A percentile compares a stretch with the other conserved stretches of the same genome.
These are phyloP conservation scores for Ziziphus jujuba DNA, from an alignment of 306 rosid species.

Conservation along the genomic window DNA sequence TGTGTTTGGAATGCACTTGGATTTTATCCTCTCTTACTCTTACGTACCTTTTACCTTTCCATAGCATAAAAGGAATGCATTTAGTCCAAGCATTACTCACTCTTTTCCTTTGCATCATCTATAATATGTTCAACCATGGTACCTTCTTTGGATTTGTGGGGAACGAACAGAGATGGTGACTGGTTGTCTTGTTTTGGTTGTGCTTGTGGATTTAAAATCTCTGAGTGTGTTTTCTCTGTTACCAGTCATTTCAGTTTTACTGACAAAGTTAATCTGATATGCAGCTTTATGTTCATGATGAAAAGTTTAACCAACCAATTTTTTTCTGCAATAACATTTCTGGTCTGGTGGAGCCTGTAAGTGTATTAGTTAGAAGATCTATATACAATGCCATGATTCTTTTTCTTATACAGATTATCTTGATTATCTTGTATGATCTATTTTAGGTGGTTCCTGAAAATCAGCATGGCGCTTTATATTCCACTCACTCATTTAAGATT, in stretches of 20 bases:
- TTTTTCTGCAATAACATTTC: slow-evolving; percentile 95
- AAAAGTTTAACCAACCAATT: slow-evolving; percentile 94
- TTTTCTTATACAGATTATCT: neutral
- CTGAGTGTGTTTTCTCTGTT: neutral
- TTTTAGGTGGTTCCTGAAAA: slow-evolving; percentile 81
- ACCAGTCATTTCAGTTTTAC: neutral
- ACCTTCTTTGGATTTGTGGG: neutral
- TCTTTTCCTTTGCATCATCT: neutral
- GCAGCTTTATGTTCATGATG: slow-evolving; percentile 80
- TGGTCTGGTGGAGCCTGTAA: slow-evolving; percentile 94
- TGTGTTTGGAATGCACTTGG: neutral
- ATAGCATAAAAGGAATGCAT: neutral
- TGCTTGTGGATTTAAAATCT: too few relatives aligned
- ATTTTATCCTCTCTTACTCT: neutral
- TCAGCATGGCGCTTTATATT: slow-evolving; percentile 74
- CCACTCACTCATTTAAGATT: slow-evolving; percentile 83
- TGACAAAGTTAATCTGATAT: slow-evolving; percentile 16
- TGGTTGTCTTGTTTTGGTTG: neutral
- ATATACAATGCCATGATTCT: neutral
- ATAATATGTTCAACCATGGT: neutral
- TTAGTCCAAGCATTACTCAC: neutral
- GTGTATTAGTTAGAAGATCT: slow-evolving; percentile 20
- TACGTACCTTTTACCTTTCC: neutral
- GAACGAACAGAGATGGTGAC: neutral
- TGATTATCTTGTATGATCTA: neutral